These are phyloP conservation scores for Trametes polyzona DNA, from an alignment of 1,284 basidiomycete species.

Conservation along the genomic window DNA sequence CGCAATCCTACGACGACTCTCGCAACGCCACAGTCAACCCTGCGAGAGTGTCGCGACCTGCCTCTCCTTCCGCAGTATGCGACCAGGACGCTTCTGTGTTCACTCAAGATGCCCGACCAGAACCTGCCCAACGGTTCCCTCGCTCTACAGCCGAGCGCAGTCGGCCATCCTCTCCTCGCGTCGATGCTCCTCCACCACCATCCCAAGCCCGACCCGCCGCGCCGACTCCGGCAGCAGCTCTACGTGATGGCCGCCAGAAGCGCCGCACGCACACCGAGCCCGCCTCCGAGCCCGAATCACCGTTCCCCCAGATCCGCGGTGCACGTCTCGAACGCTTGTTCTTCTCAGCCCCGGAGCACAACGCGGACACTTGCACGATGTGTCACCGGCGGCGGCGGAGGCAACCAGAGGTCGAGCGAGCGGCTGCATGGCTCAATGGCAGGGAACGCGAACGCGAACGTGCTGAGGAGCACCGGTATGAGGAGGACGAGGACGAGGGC, in stretches of 20 bases:
- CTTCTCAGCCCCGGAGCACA: constrained; percentile 77
- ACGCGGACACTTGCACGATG: constrained; percentile 65
- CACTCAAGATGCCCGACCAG: constrained; percentile 7
- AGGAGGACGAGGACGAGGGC: constrained; percentile 47
- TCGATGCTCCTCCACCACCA: constrained; percentile 4
- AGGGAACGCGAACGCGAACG: constrained; percentile 22
- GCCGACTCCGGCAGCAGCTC: constrained; percentile 40
- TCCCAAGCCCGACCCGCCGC: constrained; percentile 25
- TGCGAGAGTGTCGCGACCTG: constrained; percentile 6
- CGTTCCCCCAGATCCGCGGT: constrained; percentile 83
- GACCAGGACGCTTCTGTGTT: constrained; percentile 6
- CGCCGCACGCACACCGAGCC: constrained; percentile 12
- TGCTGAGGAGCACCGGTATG: constrained; percentile 10
- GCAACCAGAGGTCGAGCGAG: constrained; percentile 21
- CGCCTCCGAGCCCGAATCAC: constrained; percentile 39
- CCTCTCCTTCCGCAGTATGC: constrained; percentile 16
- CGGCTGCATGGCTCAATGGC: constrained; percentile 33
- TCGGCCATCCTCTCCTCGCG: constrained; percentile 13
- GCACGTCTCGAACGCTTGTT: constrained; percentile 77
- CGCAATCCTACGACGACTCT: constrained; percentile 25
- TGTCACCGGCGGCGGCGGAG: constrained; percentile 52
- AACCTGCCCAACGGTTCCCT: constrained; percentile 13
- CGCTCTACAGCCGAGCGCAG: constrained; percentile 4
- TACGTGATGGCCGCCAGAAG: constrained; percentile 11
- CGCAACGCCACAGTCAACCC: constrained; percentile 16